A percentile compares a stretch with the other conserved stretches of the same genome.
Evolutionary conservation across 2,329 filamentous ascomycete genomes (phyloP).

Genomic region (Penicillium sp.): DNA sequence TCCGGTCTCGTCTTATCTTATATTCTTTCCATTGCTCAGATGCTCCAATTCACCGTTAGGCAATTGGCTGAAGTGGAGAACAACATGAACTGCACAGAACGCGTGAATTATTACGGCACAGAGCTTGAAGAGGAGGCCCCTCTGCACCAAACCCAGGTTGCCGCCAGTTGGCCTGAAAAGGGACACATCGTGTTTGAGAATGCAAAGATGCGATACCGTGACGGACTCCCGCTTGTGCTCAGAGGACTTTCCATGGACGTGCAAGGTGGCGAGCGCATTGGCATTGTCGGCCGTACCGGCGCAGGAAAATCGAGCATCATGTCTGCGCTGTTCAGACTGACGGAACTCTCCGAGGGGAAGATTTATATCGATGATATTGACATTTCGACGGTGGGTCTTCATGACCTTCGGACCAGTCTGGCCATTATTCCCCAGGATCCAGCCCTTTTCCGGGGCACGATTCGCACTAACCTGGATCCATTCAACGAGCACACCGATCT

Average conservation of each 20-base stretch:
- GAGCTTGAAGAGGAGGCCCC: conserved; percentile 85
- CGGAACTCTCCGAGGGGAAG: conserved; percentile 36
- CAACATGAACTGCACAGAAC: conserved; percentile 94
- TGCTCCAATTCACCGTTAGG: conserved; percentile 92
- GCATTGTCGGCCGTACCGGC: conserved; percentile 44
- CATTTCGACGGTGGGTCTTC: conserved; percentile 38
- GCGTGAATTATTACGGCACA: conserved; percentile 82
- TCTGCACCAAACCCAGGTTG: conserved; percentile 65
- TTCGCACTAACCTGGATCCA: conserved; percentile 44
- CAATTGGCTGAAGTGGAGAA: conserved; percentile 96
- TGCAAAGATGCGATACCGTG: conserved; percentile 73
- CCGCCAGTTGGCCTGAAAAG: conserved; percentile 72
- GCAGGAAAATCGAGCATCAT: conserved; percentile 46
- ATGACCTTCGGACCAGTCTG: conserved; percentile 40
- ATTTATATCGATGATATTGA: conserved; percentile 44
- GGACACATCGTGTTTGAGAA: conserved; percentile 73
- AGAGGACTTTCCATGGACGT: conserved; percentile 54
- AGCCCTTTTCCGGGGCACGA: conserved; percentile 41
- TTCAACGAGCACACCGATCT: conserved; percentile 44
- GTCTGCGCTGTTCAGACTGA: conserved; percentile 43
- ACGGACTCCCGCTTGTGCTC: conserved; percentile 65
- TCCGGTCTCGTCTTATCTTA: conserved; percentile 86
- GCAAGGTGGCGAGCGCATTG: conserved; percentile 44
- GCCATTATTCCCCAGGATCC: conserved; percentile 46
- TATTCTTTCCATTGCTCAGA: conserved; percentile 85